Evolutionary conservation across 1,284 basidiomycete genomes (phyloP).

Genomic region (Sanguinoderma infundibulare): DNA sequence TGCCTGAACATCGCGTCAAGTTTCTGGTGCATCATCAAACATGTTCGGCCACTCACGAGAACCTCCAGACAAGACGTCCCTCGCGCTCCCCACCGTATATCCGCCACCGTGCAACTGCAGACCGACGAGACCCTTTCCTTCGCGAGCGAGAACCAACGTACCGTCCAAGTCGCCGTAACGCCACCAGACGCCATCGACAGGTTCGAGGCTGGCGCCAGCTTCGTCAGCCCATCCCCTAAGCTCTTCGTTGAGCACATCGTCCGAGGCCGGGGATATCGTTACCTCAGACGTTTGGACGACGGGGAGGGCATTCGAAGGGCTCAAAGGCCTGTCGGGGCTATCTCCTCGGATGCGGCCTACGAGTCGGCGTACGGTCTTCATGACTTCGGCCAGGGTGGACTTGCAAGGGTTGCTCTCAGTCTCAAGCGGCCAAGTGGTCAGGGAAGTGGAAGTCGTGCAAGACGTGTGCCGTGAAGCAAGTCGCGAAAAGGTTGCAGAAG

Average conservation of each 20-base stretch:
- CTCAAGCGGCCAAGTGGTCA: background rate
- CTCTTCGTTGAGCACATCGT: conserved; percentile 5
- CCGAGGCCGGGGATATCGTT: conserved; percentile 6
- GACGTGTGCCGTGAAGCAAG: background rate
- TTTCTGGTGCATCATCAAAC: no score
- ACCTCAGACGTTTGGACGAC: conserved; percentile 1
- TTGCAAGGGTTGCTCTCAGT: background rate
- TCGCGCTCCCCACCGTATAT: conserved; percentile 18
- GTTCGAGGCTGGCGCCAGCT: conserved; percentile 2
- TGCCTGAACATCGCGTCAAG: conserved; percentile 14
- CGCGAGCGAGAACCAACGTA: background rate
- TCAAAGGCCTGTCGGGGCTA: background rate
- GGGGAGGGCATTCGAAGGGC: background rate
- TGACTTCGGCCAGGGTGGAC: background rate
- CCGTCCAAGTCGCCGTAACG: background rate
- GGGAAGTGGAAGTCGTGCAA: background rate
- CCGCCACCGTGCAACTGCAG: conserved; percentile 25
- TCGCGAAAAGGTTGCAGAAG: background rate
- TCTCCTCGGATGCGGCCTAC: conserved; percentile 2
- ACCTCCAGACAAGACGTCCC: conserved; percentile 18
- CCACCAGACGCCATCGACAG: conserved; percentile 22
- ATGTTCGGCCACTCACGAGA: conserved; percentile 25
- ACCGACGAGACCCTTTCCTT: conserved; percentile 4
- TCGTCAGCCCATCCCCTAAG: conserved; percentile 13
- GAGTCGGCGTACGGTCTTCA: conserved; percentile 7